Evolutionary conservation across 352 stramenopile genomes (phyloP).

Genomic region (Pythium utonaiense): DNA sequence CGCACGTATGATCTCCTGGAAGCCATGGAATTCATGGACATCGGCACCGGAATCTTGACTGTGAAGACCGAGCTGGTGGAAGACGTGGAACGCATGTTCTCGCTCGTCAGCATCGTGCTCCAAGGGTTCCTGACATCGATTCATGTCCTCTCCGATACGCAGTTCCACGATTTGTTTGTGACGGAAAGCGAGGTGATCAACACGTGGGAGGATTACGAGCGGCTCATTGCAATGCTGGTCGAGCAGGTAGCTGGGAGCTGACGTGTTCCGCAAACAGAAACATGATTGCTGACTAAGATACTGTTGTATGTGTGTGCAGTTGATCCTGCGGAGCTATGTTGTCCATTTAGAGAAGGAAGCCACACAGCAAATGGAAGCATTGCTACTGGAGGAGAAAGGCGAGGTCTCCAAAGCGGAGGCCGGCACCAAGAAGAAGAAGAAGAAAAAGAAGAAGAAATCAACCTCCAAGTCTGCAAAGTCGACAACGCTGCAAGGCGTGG

Average conservation of each 20-base stretch:
- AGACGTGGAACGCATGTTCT: conserved; percentile 56
- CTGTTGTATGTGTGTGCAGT: conserved; percentile 23
- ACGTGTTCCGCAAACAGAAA: too few relatives aligned
- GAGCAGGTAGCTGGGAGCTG: conserved; percentile 37
- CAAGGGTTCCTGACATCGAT: conserved; percentile 56
- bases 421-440: conserved; percentile 19
- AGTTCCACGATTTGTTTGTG: conserved; percentile 74
- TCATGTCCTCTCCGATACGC: conserved; percentile 55
- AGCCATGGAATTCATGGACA: conserved; percentile 89
- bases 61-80: conserved; percentile 85
- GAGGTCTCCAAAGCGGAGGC: not conserved
- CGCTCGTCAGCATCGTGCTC: conserved; percentile 60
- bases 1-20: conserved; percentile 83
- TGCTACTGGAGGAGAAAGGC: conserved; percentile 35
- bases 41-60: conserved; percentile 79
- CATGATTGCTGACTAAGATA: not conserved
- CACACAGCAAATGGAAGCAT: conserved; percentile 66
- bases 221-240: conserved; percentile 80
- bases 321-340: conserved; percentile 78
- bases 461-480: conserved; percentile 4
- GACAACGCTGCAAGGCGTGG: not conserved
- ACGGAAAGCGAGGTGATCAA: conserved; percentile 75
- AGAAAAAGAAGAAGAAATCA: conserved; percentile 33
- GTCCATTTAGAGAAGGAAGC: conserved; percentile 62
- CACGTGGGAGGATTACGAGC: conserved; percentile 79